phyloP scores from a whole-genome alignment of 352 stramenopile genomes.

The Phytopythium cucurbitacearum region DNA sequence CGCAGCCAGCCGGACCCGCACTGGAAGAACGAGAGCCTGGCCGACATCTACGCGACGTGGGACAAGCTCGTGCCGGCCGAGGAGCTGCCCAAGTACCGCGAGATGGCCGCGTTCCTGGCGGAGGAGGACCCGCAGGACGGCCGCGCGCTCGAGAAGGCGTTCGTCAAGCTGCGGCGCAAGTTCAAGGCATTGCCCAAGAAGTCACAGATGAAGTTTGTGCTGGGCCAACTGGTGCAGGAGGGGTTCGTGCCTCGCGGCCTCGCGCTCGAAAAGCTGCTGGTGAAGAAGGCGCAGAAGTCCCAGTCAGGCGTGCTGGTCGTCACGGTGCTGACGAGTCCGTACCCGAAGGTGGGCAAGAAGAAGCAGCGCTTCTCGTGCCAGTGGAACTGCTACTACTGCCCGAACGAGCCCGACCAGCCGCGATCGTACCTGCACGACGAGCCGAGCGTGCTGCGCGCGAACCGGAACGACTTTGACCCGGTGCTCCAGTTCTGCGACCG shows the following conservation, averaged over 20 bases:
- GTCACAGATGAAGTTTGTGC: conserved; percentile 88
- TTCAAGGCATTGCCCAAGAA: conserved; percentile 91
- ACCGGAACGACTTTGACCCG: conserved; percentile 89
- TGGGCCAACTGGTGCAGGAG: conserved; percentile 71
- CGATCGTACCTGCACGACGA: conserved; percentile 93
- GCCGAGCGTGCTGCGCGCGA: conserved; percentile 89
- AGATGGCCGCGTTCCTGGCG: conserved; percentile 83
- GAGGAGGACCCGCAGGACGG: conserved; percentile 64
- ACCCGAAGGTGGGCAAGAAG: conserved; percentile 81
- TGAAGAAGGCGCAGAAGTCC: conserved; percentile 90
- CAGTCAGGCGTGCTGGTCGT: conserved; percentile 90
- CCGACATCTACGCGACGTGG: conserved; percentile 86
- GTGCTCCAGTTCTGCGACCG: conserved; percentile 91
- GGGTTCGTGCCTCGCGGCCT: conserved; percentile 40
- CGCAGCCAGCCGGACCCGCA: conserved; percentile 49
- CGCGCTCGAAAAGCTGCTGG: conserved; percentile 67
- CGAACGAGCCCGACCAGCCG: conserved; percentile 89
- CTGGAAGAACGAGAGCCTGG: conserved; percentile 81
- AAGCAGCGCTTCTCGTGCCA: conserved; percentile 90
- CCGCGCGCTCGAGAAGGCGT: conserved; percentile 80
- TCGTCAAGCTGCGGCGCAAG: conserved; percentile 74
- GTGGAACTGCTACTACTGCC: conserved; percentile 96
- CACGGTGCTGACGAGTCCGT: conserved; percentile 91
- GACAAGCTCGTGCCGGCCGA: conserved; percentile 74
- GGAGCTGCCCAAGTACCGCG: conserved; percentile 65